Percentiles rank a stretch among this genome's conserved stretches.
Evolutionary conservation across 2,329 filamentous ascomycete genomes (phyloP).

Genomic region (Myriosclerotinia duriaeana): DNA sequence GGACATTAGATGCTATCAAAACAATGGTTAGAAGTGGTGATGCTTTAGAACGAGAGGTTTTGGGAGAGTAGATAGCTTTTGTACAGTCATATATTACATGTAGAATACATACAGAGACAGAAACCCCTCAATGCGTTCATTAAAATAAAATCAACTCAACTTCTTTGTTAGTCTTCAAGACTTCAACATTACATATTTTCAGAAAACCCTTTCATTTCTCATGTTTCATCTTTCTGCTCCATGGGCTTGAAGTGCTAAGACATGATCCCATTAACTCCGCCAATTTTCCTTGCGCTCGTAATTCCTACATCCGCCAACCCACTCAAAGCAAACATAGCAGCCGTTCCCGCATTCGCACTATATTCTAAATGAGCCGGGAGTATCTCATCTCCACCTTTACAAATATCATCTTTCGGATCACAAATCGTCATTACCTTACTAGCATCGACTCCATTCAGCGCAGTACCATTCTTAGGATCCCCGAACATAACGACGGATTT

Average conservation of each 20-base stretch:
- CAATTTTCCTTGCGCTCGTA: conserved; percentile 31
- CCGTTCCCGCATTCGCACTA: conserved; percentile 30
- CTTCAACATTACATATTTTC: not conserved
- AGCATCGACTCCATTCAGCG: conserved; percentile 29
- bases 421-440: conserved; percentile 34
- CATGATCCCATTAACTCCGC: conserved; percentile 2
- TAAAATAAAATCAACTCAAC: conserved; percentile 14
- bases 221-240: not conserved
- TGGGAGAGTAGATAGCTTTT: conserved; percentile 14
- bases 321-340: conserved; percentile 35
- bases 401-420: conserved; percentile 34
- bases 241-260: not conserved
- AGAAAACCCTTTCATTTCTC: not conserved
- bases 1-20: conserved; percentile 36
- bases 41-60: conserved; percentile 32
- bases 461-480: conserved; percentile 37
- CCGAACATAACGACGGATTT: conserved; percentile 34
- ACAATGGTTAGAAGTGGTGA: conserved; percentile 37
- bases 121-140: not conserved
- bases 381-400: conserved; percentile 30
- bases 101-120: conserved; percentile 1
- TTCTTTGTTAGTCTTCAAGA: not conserved
- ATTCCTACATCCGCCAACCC: conserved; percentile 32
- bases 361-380: conserved; percentile 33
- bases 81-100: conserved; percentile 3